These are phyloP conservation scores for Paramecium sonneborni DNA, from an alignment of 73 alveolate genomes.

Conservation along the genomic window DNA sequence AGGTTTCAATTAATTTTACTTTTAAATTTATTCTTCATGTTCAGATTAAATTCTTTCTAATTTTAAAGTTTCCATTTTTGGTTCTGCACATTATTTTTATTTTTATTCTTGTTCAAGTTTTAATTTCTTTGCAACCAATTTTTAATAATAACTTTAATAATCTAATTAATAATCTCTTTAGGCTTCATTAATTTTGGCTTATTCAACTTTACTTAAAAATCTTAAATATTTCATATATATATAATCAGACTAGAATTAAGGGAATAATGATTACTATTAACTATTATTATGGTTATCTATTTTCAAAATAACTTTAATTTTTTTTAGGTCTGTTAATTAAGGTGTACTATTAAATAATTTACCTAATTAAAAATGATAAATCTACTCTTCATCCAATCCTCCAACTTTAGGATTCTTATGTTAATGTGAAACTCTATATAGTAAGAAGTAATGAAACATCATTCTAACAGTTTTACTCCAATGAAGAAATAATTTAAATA, in stretches of 20 bases:
- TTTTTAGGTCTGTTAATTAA: constrained; percentile 39
- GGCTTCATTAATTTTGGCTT: background rate
- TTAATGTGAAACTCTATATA: constrained; percentile 18
- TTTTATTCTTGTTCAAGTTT: background rate
- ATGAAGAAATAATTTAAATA: constrained; percentile 16
- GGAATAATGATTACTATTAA: background rate
- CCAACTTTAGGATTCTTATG: constrained; percentile 29
- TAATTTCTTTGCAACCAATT: background rate
- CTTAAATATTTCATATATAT: constrained; percentile 23
- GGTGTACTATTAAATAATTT: background rate
- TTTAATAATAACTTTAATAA: background rate
- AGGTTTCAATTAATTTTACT: background rate
- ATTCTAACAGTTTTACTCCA: constrained; percentile 57
- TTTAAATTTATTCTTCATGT: background rate
- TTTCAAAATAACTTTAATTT: constrained; percentile 37
- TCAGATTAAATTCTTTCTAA: background rate
- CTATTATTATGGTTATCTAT: background rate
- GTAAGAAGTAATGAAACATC: background rate
- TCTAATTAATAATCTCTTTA: background rate
- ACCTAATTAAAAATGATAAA: background rate
- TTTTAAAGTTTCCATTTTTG: background rate
- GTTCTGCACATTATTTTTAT: background rate
- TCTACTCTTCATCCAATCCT: constrained; percentile 9
- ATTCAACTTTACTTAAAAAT: constrained; percentile 16
- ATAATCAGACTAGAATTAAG: background rate